phyloP scores from a whole-genome alignment of 768 basidiomycete species.

The Podaxis sp. region DNA sequence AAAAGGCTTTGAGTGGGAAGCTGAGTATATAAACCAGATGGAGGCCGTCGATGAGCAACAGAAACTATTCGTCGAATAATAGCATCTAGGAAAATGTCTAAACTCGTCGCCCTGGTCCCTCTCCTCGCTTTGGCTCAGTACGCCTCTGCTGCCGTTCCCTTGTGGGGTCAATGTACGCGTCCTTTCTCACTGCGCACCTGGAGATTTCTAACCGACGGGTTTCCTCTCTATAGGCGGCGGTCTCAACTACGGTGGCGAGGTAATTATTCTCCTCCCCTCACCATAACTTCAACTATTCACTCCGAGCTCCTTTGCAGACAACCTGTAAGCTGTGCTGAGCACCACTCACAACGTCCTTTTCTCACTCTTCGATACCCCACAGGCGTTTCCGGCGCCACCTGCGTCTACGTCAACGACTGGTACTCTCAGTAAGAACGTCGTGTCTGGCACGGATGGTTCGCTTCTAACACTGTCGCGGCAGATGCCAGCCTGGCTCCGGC shows the following conservation, averaged over 20 bases:
- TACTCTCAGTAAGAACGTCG: constrained; percentile 29
- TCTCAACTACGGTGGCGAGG: constrained; percentile 27
- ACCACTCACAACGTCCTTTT: not conserved
- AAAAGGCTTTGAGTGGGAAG: not conserved
- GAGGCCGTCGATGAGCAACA: not conserved
- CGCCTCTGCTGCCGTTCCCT: constrained; percentile 20
- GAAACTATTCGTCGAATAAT: not conserved
- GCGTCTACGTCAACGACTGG: constrained; percentile 29
- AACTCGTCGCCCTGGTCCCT: constrained; percentile 13
- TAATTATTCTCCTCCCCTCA: constrained; percentile 8
- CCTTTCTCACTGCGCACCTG: not conserved
- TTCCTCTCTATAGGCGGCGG: constrained; percentile 25
- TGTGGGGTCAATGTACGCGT: constrained; percentile 32
- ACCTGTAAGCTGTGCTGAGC: not conserved
- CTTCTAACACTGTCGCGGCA: constrained; percentile 14
- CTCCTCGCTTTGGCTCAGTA: not conserved
- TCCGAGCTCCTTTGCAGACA: not conserved
- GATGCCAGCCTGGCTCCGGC: constrained; percentile 19
- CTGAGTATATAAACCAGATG: not conserved
- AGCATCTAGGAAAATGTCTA: not conserved
- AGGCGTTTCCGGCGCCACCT: constrained; percentile 30
- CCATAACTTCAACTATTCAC: constrained; percentile 2
- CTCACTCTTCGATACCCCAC: not conserved
- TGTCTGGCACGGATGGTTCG: not conserved
- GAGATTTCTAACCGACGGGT: constrained; percentile 3